Evolutionary conservation across 2,329 filamentous ascomycete genomes (phyloP).

Genomic region (Simplicillium sp.): DNA sequence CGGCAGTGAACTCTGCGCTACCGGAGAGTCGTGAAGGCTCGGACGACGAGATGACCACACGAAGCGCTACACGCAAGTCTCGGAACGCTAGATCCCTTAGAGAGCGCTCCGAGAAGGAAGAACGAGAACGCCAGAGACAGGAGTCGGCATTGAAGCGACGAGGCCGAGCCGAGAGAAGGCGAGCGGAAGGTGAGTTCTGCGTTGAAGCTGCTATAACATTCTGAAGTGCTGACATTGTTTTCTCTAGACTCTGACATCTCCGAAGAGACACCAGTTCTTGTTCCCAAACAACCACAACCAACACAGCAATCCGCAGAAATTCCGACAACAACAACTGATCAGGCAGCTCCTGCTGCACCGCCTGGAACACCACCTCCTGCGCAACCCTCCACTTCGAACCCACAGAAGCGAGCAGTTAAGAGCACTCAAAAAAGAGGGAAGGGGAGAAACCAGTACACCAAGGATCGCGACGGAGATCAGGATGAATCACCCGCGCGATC

Average conservation of each 20-base stretch:
- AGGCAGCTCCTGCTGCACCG: slow-evolving; percentile 11
- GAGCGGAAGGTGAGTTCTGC: slow-evolving; percentile 59
- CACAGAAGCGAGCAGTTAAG: slow-evolving; percentile 50
- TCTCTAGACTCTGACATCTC: slow-evolving; percentile 59
- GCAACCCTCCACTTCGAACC: slow-evolving; percentile 33
- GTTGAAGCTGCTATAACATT: not conserved
- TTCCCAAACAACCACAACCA: slow-evolving; percentile 13
- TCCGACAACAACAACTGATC: slow-evolving; percentile 17
- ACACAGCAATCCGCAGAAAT: slow-evolving; percentile 20
- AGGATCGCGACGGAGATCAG: slow-evolving; percentile 54
- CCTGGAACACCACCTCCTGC: slow-evolving; percentile 33
- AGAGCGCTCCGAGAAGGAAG: slow-evolving; percentile 59
- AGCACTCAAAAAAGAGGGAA: slow-evolving; percentile 57
- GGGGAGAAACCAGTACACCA: slow-evolving; percentile 75
- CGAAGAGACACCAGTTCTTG: slow-evolving; percentile 53
- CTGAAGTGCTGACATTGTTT: slow-evolving; percentile 7
- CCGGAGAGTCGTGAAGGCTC: slow-evolving; percentile 51
- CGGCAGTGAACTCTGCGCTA: slow-evolving; percentile 36
- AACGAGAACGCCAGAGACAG: slow-evolving; percentile 62
- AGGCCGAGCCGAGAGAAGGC: slow-evolving; percentile 69
- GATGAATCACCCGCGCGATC: slow-evolving; percentile 49
- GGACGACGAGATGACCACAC: slow-evolving; percentile 53
- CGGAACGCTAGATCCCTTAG: slow-evolving; percentile 51
- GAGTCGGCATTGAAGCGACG: slow-evolving; percentile 75
- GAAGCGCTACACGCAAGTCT: slow-evolving; percentile 49